Percentiles rank a stretch among this genome's conserved stretches.
These are phyloP conservation scores for Amylostereum areolatum DNA, from an alignment of 1,284 basidiomycete species.

Conservation along the genomic window DNA sequence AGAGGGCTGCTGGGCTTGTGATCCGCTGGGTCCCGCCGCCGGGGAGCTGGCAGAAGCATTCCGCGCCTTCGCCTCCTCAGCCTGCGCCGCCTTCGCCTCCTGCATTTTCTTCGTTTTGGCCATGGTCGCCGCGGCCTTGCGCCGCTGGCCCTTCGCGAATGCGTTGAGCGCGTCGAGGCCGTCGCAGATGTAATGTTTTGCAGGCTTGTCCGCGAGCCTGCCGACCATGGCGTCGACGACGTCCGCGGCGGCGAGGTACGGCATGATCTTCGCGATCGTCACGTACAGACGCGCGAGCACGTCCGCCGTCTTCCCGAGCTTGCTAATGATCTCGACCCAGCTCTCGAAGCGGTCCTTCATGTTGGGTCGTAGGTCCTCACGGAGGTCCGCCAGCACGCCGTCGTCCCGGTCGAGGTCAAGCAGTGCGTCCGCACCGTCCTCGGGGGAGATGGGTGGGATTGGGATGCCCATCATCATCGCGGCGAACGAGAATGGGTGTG, in stretches of 20 bases:
- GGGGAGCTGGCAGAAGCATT: slow-evolving; percentile 1
- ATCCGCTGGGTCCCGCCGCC: not conserved
- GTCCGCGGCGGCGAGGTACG: slow-evolving; percentile 44
- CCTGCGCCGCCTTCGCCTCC: not conserved
- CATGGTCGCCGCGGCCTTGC: slow-evolving; percentile 20
- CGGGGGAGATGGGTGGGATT: slow-evolving; percentile 31
- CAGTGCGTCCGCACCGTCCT: slow-evolving; percentile 37
- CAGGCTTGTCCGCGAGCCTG: slow-evolving; percentile 47
- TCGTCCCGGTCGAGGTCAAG: slow-evolving; percentile 49
- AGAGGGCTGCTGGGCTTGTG: slow-evolving; percentile 10
- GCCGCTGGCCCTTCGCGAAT: slow-evolving; percentile 46
- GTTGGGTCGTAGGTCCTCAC: slow-evolving; percentile 52
- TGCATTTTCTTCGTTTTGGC: slow-evolving; percentile 12
- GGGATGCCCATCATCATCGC: slow-evolving; percentile 67
- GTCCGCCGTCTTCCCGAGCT: slow-evolving; percentile 28
- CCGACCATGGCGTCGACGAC: slow-evolving; percentile 45
- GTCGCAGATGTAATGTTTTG: slow-evolving; percentile 44
- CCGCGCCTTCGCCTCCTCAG: not conserved
- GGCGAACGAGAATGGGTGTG: slow-evolving; percentile 53
- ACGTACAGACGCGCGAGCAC: slow-evolving; percentile 35
- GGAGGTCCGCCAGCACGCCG: slow-evolving; percentile 49
- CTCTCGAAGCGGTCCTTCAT: slow-evolving; percentile 49
- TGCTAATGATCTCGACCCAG: slow-evolving; percentile 38
- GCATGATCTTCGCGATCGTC: slow-evolving; percentile 44
- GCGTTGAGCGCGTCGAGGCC: slow-evolving; percentile 40